These are phyloP conservation scores for Fusarium camptoceras DNA, from an alignment of 2,329 filamentous ascomycete genomes.

Conservation along the genomic window DNA sequence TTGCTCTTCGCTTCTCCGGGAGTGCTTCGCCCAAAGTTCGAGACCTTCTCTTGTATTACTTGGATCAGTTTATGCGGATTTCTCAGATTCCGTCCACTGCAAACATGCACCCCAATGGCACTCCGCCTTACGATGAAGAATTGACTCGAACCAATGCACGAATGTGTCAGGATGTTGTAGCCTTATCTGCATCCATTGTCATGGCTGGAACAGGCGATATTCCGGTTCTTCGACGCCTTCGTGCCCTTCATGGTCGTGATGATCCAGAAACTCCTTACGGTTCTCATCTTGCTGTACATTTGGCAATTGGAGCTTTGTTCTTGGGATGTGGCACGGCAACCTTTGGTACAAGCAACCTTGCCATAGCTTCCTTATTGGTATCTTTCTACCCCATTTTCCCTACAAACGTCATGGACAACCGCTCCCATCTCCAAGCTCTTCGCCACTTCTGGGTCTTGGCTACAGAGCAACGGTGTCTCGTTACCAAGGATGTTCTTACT, in stretches of 20 bases:
- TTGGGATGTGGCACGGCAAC: constrained; percentile 93
- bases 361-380: constrained; percentile 85
- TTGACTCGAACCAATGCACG: constrained; percentile 84
- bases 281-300: constrained; percentile 90
- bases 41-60: constrained; percentile 83
- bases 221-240: constrained; percentile 83
- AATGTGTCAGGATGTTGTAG: constrained; percentile 91
- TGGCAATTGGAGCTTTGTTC: constrained; percentile 91
- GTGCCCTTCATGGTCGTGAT: constrained; percentile 87
- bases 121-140: constrained; percentile 80
- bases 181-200: constrained; percentile 83
- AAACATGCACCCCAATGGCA: constrained; percentile 46
- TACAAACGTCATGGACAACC: constrained; percentile 89
- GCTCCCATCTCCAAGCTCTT: constrained; percentile 94
- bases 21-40: constrained; percentile 77
- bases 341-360: constrained; percentile 87
- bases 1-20: constrained; percentile 80
- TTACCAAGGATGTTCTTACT: constrained; percentile 88
- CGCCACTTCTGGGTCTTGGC: constrained; percentile 97
- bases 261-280: constrained; percentile 89
- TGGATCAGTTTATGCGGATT: constrained; percentile 88
- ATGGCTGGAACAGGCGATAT: constrained; percentile 98
- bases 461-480: constrained; percentile 86
- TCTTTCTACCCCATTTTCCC: constrained; percentile 97
- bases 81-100: constrained; percentile 65